phyloP scores from a whole-genome alignment of 1,284 basidiomycete species.

The Cystobasidium pallidum region DNA sequence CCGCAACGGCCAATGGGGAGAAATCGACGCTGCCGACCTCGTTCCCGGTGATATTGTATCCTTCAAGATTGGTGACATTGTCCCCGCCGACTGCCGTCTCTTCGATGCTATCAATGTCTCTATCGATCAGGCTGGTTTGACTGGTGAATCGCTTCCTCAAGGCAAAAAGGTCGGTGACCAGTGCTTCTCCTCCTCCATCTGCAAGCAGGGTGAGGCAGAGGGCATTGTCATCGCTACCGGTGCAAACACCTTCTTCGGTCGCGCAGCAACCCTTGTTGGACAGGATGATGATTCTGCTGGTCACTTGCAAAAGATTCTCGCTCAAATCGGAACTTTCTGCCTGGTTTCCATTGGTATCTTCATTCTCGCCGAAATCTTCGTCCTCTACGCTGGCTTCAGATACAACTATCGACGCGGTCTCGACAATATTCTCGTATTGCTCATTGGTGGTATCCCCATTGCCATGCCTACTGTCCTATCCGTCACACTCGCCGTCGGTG shows the following conservation, averaged over 20 bases:
- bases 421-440: constrained; percentile 92
- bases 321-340: constrained; percentile 94
- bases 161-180: constrained; percentile 89
- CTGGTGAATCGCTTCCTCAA: constrained; percentile 90
- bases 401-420: constrained; percentile 91
- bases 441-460: constrained; percentile 98
- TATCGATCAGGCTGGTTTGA: constrained; percentile 92
- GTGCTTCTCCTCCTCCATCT: constrained; percentile 94
- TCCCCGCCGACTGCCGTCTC: constrained; percentile 92
- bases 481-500: constrained; percentile 95
- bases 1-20: constrained; percentile 78
- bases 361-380: constrained; percentile 71
- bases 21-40: constrained; percentile 73
- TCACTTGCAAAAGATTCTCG: constrained; percentile 96
- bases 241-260: constrained; percentile 63
- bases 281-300: constrained; percentile 94
- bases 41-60: constrained; percentile 92
- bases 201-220: constrained; percentile 96
- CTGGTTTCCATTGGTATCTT: constrained; percentile 72
- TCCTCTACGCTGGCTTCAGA: constrained; percentile 66
- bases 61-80: constrained; percentile 98
- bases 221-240: constrained; percentile 96
- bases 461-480: constrained; percentile 97
- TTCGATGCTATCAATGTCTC: constrained; percentile 93
- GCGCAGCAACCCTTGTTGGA: constrained; percentile 88